Evolutionary conservation across 208 protist genomes (phyloP).

Genomic region (Wallacemonas rigidus): DNA sequence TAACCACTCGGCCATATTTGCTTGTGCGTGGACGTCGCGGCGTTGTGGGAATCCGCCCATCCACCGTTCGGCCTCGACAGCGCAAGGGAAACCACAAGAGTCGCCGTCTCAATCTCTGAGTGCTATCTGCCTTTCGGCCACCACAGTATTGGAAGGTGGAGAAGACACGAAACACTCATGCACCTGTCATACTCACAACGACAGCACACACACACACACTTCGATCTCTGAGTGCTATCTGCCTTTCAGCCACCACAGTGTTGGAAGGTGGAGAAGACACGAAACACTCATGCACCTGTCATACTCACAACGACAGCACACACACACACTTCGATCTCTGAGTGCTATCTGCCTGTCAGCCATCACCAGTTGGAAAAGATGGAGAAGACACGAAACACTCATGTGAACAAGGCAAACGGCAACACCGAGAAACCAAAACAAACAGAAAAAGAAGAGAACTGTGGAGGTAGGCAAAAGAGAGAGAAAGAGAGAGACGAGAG

Average conservation of each 20-base stretch:
- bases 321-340: conserved; percentile 32
- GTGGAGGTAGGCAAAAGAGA: neutral
- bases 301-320: too few relatives aligned
- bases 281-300: conserved; percentile 6
- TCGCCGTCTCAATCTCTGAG: conserved; percentile 7
- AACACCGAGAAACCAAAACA: too few relatives aligned
- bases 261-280: conserved; percentile 1
- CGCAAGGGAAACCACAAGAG: neutral
- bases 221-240: conserved; percentile 23
- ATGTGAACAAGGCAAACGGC: conserved; percentile 4
- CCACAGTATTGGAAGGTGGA: neutral
- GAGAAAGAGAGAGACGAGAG: neutral
- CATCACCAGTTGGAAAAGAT: conserved; percentile 25
- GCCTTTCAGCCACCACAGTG: neutral
- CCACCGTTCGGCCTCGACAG: too few relatives aligned
- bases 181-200: neutral
- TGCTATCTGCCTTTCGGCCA: conserved; percentile 16
- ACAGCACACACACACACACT: neutral
- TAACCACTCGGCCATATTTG: conserved; percentile 92
- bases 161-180: conserved; percentile 20
- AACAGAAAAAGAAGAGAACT: conserved; percentile 17
- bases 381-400: conserved; percentile 56
- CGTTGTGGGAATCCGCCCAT: neutral
- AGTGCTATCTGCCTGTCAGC: conserved; percentile 53
- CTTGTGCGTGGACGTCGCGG: neutral